Evolutionary conservation across 2,329 filamentous ascomycete genomes (phyloP).

Genomic region (Penicillium sclerotiorum): DNA sequence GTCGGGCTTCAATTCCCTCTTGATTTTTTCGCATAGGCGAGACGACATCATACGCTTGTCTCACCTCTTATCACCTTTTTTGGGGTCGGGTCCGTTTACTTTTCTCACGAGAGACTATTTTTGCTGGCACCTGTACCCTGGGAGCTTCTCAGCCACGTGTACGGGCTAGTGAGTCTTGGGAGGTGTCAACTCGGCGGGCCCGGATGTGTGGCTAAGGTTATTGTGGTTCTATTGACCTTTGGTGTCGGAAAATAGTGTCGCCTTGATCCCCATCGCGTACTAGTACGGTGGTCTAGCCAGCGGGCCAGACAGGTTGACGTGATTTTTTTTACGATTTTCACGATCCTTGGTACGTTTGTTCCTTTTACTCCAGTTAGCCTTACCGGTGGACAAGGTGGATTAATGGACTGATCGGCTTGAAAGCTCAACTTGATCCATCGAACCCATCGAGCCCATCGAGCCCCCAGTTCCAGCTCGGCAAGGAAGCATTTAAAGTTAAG

Average conservation of each 20-base stretch:
- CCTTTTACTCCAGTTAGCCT: background rate
- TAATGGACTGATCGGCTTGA: background rate
- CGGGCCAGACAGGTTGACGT: too few relatives aligned
- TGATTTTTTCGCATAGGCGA: background rate
- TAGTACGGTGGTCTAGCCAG: too few relatives aligned
- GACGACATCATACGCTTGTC: background rate
- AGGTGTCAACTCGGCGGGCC: background rate
- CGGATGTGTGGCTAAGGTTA: background rate
- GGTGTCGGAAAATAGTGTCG: background rate
- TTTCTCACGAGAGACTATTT: background rate
- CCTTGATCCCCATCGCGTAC: background rate
- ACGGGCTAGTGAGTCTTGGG: background rate
- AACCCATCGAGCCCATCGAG: too few relatives aligned
- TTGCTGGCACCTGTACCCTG: too few relatives aligned
- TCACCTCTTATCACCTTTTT: background rate
- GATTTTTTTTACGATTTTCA: too few relatives aligned
- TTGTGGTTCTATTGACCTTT: background rate
- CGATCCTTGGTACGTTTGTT: background rate
- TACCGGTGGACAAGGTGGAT: background rate
- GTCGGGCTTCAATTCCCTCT: background rate
- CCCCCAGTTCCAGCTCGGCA: background rate
- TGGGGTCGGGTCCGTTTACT: background rate
- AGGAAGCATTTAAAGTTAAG: background rate
- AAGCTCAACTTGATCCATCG: too few relatives aligned
- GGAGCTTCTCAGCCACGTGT: background rate